Evolutionary conservation across 768 basidiomycete species (phyloP).

Genomic region (Peribolospora baueri): DNA sequence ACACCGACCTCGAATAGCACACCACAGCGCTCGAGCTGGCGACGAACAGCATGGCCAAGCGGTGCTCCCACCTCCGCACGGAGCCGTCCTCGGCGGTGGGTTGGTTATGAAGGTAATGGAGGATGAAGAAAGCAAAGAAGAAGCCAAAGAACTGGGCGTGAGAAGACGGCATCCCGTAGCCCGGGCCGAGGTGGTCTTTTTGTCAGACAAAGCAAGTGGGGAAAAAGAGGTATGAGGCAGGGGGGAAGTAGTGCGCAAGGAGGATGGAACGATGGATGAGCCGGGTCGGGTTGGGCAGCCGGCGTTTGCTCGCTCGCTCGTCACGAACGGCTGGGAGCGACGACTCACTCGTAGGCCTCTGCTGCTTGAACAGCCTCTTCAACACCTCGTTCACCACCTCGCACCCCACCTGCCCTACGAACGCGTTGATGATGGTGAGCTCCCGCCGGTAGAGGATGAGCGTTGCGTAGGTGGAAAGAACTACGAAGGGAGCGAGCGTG

Average conservation of each 20-base stretch:
- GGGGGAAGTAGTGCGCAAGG: neutral
- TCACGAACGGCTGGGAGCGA: no score
- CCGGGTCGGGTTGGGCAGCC: no score
- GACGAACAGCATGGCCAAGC: no score
- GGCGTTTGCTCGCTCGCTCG: no score
- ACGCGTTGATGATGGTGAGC: slow-evolving; percentile 56
- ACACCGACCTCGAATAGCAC: no score
- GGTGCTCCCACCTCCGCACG: no score
- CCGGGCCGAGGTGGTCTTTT: slow-evolving; percentile 26
- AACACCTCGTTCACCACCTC: slow-evolving; percentile 45
- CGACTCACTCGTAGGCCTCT: slow-evolving; percentile 37
- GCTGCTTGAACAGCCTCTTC: slow-evolving; percentile 42
- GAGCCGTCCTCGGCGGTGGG: no score
- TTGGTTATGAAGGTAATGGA: slow-evolving; percentile 30
- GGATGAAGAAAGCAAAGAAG: slow-evolving; percentile 48
- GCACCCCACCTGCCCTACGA: slow-evolving; percentile 49
- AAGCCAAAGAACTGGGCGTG: slow-evolving; percentile 82
- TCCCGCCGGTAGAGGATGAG: slow-evolving; percentile 53
- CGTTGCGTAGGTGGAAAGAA: slow-evolving; percentile 30
- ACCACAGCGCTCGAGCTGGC: no score
- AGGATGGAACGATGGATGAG: no score
- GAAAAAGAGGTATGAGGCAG: neutral
- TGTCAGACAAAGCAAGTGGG: neutral
- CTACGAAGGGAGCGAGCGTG: no score
- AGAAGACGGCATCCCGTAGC: slow-evolving; percentile 69